Conservation (phyloP, 208 protist genomes). For the Vickermania spadyakhi region DNA sequence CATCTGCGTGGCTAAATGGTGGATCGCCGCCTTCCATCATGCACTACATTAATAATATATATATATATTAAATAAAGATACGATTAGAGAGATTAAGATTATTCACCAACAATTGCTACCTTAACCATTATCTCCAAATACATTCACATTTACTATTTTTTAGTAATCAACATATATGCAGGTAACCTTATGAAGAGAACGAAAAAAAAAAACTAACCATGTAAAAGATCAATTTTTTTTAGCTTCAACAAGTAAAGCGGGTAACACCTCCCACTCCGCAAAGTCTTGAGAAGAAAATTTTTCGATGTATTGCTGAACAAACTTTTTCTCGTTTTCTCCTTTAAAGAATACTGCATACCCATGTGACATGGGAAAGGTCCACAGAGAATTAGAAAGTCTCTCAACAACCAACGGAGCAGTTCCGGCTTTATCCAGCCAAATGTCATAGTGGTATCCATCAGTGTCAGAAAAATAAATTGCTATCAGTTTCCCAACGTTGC, state of each 20-base stretch:
- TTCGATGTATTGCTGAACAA: neutral
- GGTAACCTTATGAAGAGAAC: too few species aligned
- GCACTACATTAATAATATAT: too few species aligned
- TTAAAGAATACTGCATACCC: neutral
- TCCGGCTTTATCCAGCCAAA: neutral
- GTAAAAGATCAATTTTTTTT: neutral
- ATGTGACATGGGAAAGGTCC: conserved; percentile 1
- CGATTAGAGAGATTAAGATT: too few species aligned
- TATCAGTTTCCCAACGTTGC: neutral
- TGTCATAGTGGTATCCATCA: neutral
- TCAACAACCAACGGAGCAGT: neutral
- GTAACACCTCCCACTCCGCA: neutral
- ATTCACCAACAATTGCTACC: too few species aligned
- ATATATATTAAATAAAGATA: too few species aligned
- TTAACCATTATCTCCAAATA: too few species aligned
- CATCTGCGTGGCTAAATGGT: too few species aligned
- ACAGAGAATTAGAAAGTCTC: neutral
- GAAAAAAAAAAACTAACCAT: too few species aligned
- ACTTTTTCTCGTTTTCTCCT: neutral
- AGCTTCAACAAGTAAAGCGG: neutral
- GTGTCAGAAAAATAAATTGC: neutral
- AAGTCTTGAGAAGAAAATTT: conserved; percentile 1
- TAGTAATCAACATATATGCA: too few species aligned
- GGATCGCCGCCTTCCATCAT: too few species aligned
- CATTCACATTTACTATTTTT: too few species aligned